Evolutionary conservation across 805 yeast genomes (phyloP).

Genomic region (Sugiyamaella qingdaonensis): DNA sequence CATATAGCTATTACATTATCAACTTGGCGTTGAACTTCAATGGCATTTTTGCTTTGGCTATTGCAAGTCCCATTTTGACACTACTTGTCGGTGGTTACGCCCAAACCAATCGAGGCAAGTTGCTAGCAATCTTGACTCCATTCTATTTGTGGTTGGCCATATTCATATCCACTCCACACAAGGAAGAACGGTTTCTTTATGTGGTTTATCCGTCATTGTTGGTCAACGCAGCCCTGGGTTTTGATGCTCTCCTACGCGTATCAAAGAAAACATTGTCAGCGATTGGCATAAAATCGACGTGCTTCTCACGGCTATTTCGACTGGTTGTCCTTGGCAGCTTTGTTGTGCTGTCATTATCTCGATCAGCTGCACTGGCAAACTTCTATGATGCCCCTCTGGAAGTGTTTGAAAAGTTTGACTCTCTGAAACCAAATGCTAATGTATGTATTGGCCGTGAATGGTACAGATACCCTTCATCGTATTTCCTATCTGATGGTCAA

Average conservation of each 20-base stretch:
- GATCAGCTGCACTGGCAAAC: constrained; percentile 55
- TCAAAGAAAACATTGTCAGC: neutral
- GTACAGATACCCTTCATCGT: constrained; percentile 88
- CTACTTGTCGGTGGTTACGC: neutral
- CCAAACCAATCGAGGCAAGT: constrained; percentile 10
- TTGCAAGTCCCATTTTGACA: constrained; percentile 8
- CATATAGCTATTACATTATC: constrained; percentile 61
- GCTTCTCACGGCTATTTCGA: constrained; percentile 5
- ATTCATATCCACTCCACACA: constrained; percentile 77
- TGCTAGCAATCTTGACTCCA: constrained; percentile 40
- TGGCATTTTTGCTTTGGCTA: constrained; percentile 33
- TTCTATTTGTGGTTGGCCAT: constrained; percentile 61
- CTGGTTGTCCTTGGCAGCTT: constrained; percentile 13
- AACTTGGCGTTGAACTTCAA: constrained; percentile 77
- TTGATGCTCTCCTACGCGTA: constrained; percentile 20
- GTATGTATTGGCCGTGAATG: constrained; percentile 94
- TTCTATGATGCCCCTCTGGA: constrained; percentile 73
- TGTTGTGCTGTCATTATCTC: constrained; percentile 38
- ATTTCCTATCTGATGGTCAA: constrained; percentile 62
- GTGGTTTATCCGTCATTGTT: constrained; percentile 74
- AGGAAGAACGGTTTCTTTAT: constrained; percentile 87
- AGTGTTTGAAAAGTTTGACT: constrained; percentile 44
- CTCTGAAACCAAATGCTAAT: constrained; percentile 35
- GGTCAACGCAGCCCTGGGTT: constrained; percentile 55
- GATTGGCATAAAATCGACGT: constrained; percentile 4